Conservation (phyloP, 192 early-diverging fungal species). For the Haplosporangium gracile region DNA sequence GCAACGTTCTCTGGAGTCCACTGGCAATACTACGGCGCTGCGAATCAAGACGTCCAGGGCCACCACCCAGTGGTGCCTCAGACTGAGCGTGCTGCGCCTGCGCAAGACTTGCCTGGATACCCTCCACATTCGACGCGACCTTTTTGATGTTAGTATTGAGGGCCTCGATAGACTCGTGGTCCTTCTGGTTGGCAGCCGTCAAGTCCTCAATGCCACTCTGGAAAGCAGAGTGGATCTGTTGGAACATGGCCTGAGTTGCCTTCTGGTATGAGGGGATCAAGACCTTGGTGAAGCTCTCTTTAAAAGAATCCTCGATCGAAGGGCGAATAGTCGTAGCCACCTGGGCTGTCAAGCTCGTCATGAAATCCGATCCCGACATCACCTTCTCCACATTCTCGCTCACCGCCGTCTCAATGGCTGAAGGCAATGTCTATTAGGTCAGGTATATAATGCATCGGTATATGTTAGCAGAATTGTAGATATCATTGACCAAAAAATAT, state of each 20-base stretch:
- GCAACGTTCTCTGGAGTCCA: constrained; percentile 50
- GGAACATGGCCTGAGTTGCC: constrained; percentile 63
- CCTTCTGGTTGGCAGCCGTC: constrained; percentile 25
- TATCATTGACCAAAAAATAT: background rate
- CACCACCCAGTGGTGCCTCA: constrained; percentile 8
- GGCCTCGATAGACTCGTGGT: constrained; percentile 32
- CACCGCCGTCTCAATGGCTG: constrained; percentile 53
- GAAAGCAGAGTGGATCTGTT: constrained; percentile 59
- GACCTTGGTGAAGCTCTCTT: constrained; percentile 57
- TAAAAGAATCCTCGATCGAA: constrained; percentile 59
- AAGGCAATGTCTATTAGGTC: constrained; percentile 43
- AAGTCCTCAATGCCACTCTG: constrained; percentile 55
- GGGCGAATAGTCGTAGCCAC: constrained; percentile 58
- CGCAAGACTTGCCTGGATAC: constrained; percentile 19
- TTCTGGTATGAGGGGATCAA: constrained; percentile 63
- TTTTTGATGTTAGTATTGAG: constrained; percentile 24
- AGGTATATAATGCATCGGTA: background rate
- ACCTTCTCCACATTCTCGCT: constrained; percentile 54
- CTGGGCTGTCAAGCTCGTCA: constrained; percentile 42
- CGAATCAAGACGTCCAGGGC: constrained; percentile 19
- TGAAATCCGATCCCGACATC: constrained; percentile 45
- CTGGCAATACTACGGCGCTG: constrained; percentile 33
- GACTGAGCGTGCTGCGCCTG: constrained; percentile 33
- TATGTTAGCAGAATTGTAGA: background rate
- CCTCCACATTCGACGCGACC: constrained; percentile 43